Conservation (phyloP, 1,284 basidiomycete genomes). For the Trichosporon coremiiforme region DNA sequence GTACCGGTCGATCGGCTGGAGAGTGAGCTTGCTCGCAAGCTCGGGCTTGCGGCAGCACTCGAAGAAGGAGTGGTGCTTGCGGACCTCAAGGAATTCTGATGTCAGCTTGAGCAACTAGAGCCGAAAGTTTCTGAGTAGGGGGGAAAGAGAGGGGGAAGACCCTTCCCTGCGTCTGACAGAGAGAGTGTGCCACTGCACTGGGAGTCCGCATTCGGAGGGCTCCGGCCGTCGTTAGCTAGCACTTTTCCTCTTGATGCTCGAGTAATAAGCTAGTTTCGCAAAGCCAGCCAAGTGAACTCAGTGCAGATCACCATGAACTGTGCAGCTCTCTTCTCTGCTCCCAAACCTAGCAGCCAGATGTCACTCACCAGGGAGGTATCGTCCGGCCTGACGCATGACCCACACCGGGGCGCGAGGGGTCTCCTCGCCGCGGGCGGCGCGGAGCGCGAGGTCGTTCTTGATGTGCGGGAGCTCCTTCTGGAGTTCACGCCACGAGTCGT, state of each 20-base stretch:
- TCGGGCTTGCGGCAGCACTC: conserved; percentile 85
- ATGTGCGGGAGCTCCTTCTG: conserved; percentile 62
- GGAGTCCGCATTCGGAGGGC: no score
- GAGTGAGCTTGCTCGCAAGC: conserved; percentile 80
- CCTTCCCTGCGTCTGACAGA: no score
- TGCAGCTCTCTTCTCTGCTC: no score
- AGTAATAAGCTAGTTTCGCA: no score
- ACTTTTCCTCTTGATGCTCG: no score
- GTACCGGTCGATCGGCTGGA: conserved; percentile 89
- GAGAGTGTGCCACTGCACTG: no score
- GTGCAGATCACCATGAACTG: no score
- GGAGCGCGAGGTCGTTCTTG: conserved; percentile 84
- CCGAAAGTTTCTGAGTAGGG: no score
- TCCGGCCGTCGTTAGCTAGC: no score
- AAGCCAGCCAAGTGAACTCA: no score
- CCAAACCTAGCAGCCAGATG: background rate
- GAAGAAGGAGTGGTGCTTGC: conserved; percentile 85
- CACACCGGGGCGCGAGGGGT: conserved; percentile 94
- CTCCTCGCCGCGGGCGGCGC: conserved; percentile 83
- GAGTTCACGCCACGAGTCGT: conserved; percentile 41
- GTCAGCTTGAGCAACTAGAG: conserved; percentile 11
- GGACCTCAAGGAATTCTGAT: conserved; percentile 80
- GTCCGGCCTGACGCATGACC: conserved; percentile 98
- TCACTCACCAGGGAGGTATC: conserved; percentile 88
- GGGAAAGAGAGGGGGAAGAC: no score